Conservation (phyloP, 352 stramenopile species). For the Phytophthora sojae region DNA sequence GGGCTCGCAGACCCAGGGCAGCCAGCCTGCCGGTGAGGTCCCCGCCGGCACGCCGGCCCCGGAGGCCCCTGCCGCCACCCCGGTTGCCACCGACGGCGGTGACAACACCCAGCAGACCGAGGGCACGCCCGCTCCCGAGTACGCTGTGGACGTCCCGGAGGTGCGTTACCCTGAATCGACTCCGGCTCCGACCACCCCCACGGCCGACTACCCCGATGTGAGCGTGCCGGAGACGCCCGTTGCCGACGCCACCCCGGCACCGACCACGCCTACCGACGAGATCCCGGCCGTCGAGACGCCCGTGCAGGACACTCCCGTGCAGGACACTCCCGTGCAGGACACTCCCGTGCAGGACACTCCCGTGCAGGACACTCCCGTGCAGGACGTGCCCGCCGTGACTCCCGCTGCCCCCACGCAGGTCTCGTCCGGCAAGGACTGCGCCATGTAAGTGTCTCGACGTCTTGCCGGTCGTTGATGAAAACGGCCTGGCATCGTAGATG, state of each 20-base stretch:
- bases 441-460: constrained; percentile 28
- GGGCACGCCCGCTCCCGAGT: constrained; percentile 3
- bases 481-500: constrained; percentile 19
- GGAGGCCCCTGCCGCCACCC: constrained; percentile 1
- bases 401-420: constrained; percentile 18
- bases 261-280: constrained; percentile 5
- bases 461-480: constrained; percentile 23
- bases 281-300: constrained; percentile 18
- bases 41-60: not conserved
- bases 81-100: constrained; percentile 4
- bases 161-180: not conserved
- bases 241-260: constrained; percentile 9
- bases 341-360: constrained; percentile 18
- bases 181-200: constrained; percentile 3
- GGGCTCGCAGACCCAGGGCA: constrained; percentile 10
- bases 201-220: constrained; percentile 7
- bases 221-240: constrained; percentile 9
- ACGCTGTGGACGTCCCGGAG: constrained; percentile 2
- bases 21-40: constrained; percentile 6
- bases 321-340: too few relatives aligned
- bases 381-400: constrained; percentile 20
- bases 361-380: constrained; percentile 8
- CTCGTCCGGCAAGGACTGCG: constrained; percentile 34
- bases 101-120: constrained; percentile 19
- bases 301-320: constrained; percentile 8